Evolutionary conservation across 345 rosid species (phyloP), one percentile per base, ranked within the genome.

Genomic region (Laguncularia racemosa): DNA sequence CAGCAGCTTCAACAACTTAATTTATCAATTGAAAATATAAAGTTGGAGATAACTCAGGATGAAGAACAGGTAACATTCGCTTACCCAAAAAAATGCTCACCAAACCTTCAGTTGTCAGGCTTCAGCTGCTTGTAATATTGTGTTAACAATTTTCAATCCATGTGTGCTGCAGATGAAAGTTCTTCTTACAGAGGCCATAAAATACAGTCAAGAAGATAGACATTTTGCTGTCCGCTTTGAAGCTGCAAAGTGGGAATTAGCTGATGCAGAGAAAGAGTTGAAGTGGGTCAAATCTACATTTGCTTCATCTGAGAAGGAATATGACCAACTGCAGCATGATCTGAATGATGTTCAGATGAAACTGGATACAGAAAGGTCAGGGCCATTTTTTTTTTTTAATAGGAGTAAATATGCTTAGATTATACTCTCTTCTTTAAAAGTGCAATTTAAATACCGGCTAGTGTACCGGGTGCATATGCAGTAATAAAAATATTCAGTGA

Each of bases 261-360:
- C 78, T 38, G 95, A 93, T 70, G 84, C 85, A 2, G 99, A 89
- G 76, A 87, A 83, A 76, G 97, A 89, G 67, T 74, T 77, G 72
- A 85, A 84, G 71, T 89, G 91, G 86, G 76, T 93, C 58, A 93
- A 82, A 65, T 79, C 89, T 38, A 83, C 91, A 44, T 54, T 70
- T 62, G 57, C 84, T 72, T 81, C 81, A 28, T 81, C 91, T 20
- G 95, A 89, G 60, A 87, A 89, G 81, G 96, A 93, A 45, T 73
- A 85, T 61, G 95, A 87, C 65, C 91, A 80, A 69, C 67, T 82
- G 66, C 83, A 82, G 62, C 68, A 82, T 59, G 79, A 81, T 76
- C 67, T 75, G 46, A 62, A 81, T 40, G 89, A 85, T 26, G 50
- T 75, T 56, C 80, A 63, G 73, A 50, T 65, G 43, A 84, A 83